Conservation (phyloP, 176 grass and related monocot genomes). For the Triticum monococcum region DNA sequence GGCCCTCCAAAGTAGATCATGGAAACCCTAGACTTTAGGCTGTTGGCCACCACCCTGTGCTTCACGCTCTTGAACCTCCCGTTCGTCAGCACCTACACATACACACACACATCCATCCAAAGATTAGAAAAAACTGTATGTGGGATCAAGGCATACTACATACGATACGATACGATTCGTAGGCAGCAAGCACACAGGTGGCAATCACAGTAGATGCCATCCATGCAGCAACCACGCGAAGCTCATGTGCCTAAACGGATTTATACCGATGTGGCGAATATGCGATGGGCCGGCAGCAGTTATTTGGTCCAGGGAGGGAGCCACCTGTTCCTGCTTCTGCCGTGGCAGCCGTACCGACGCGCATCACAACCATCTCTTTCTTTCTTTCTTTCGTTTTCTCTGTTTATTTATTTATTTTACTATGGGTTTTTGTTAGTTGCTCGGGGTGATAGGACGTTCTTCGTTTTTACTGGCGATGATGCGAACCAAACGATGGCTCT, state of each 20-base stretch:
- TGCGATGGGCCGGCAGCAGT: background rate
- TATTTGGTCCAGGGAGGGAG: background rate
- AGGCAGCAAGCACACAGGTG: background rate
- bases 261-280: constrained; percentile 2
- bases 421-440: background rate
- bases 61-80: constrained; percentile 94
- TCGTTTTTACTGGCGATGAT: background rate
- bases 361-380: background rate
- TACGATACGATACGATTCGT: too few species aligned
- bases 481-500: background rate
- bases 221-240: background rate
- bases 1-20: constrained; percentile 94
- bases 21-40: constrained; percentile 86
- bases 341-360: background rate
- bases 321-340: background rate
- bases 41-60: constrained; percentile 92
- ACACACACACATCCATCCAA: background rate
- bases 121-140: background rate
- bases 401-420: too few species aligned
- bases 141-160: background rate
- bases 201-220: background rate
- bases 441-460: background rate
- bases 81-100: constrained; percentile 85
- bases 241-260: background rate
- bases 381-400: too few species aligned